Percentiles rank a stretch among this genome's conserved stretches.
Evolutionary conservation across 2,329 filamentous ascomycete species (phyloP).

Genomic region (Ceratocystis ficicola): DNA sequence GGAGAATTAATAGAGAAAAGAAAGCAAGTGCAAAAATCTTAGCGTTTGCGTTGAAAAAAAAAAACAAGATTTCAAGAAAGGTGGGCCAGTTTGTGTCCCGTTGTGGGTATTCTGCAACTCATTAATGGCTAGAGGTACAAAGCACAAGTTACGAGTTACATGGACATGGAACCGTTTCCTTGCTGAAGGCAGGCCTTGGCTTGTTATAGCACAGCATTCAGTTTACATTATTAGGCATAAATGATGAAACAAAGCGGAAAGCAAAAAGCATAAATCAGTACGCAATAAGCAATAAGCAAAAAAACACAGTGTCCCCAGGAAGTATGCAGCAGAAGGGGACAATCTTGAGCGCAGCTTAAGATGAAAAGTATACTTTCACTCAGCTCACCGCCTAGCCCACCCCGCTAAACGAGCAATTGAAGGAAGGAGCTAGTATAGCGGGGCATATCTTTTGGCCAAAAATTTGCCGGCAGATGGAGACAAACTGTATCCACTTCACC

Average conservation of each 20-base stretch:
- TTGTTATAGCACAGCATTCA: too few relatives aligned
- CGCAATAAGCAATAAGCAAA: too few relatives aligned
- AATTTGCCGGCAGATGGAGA: background rate
- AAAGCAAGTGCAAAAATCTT: slow-evolving; percentile 26
- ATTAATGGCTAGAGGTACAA: background rate
- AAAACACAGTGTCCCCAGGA: background rate
- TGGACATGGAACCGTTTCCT: too few relatives aligned
- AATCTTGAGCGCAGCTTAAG: background rate
- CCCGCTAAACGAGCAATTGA: background rate
- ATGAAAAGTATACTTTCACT: background rate
- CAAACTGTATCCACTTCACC: background rate
- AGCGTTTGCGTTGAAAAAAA: slow-evolving; percentile 4
- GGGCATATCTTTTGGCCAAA: background rate
- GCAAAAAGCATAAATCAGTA: too few relatives aligned
- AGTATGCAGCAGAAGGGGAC: background rate
- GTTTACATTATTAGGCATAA: background rate
- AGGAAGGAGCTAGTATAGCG: background rate
- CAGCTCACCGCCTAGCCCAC: background rate
- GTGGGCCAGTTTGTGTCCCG: slow-evolving; percentile 4
- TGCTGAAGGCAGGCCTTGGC: too few relatives aligned
- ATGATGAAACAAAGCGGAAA: background rate
- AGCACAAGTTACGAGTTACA: background rate
- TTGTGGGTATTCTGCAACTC: slow-evolving; percentile 4
- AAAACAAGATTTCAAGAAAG: slow-evolving; percentile 6
- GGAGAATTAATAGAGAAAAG: slow-evolving; percentile 8